Evolutionary conservation across 2,329 filamentous ascomycete species (phyloP), one percentile per base, ranked within the genome.

Genomic region (Dothidotthia symphoricarpi): DNA sequence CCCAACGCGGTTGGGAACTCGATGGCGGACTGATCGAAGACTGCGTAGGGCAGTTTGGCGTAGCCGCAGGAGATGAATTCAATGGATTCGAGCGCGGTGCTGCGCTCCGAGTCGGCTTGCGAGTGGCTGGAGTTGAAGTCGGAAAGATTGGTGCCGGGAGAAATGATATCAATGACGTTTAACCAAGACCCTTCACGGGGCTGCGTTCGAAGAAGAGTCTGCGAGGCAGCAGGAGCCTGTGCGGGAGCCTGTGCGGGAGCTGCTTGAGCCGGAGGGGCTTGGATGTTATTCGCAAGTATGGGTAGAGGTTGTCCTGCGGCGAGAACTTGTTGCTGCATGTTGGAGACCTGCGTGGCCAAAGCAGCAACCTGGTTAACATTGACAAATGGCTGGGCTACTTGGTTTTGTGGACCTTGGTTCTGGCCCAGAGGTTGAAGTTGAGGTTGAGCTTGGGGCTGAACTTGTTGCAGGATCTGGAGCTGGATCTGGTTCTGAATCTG

Each of bases 21-120:
- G 14, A 71, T 43, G 12, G 41, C 50, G 7, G 39, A 29, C 44
- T 72, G 67, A 27, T 69, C 65, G 28, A 68, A 60, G 0, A 40
- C 3, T 17, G 45, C 27, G 38, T 52, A 36, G 36, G 47, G 43
- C 1, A 83, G 56, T 5, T 64, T 59, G 24, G 74, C 76, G 51
- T 84, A 84, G 34, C 81, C 81, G 54, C 81, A 84, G 0, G 79
- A 83, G 22, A 73, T 74, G 61, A 84, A 75, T 1, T 71, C 69
- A 19, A 83, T 61, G 11, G 59, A 57, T 37, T 57, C 47, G 2
- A 77, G 57, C 15, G 56, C 57, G 3, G 68, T 69, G 3, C n/a
- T 32, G 25, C 49, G 51, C 14, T 45, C 50, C 26, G 39, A 38
- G 16, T 59, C 46, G 7, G 60, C 55, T 47, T 61, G 56, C 26